phyloP scores from a whole-genome alignment of 1,284 basidiomycete species.

The Moesziomyces parantarcticus region DNA sequence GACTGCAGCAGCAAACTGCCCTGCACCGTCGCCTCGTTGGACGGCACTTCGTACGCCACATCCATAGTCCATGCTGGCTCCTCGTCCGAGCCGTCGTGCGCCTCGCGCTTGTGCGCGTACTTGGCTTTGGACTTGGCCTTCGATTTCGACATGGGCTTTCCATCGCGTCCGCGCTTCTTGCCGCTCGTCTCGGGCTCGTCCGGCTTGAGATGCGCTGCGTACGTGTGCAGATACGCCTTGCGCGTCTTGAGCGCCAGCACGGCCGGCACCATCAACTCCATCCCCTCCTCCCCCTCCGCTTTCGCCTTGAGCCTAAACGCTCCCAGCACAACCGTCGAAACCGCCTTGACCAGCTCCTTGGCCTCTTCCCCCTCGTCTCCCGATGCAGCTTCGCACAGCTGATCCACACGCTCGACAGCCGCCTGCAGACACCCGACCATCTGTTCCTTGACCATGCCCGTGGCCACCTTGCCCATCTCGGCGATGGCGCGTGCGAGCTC shows the following conservation, averaged over 20 bases:
- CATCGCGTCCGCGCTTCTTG: slow-evolving; percentile 25
- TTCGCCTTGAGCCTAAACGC: slow-evolving; percentile 25
- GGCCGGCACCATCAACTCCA: slow-evolving; percentile 35
- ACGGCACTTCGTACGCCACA: slow-evolving; percentile 11
- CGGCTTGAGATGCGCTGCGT: slow-evolving; percentile 17
- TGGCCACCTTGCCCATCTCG: slow-evolving; percentile 28
- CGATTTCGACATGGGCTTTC: slow-evolving; percentile 13
- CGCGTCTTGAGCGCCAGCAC: slow-evolving; percentile 43
- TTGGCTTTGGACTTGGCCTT: slow-evolving; percentile 10
- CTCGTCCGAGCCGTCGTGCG: slow-evolving; percentile 6
- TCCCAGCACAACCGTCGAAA: slow-evolving; percentile 22
- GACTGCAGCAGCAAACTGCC: slow-evolving; percentile 62
- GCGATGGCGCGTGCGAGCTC: slow-evolving; percentile 6
- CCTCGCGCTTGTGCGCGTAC: slow-evolving; percentile 13
- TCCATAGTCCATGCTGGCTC: slow-evolving; percentile 36
- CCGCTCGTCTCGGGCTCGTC: slow-evolving; percentile 7
- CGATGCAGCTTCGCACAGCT: slow-evolving; percentile 3
- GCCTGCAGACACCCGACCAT: slow-evolving; percentile 39
- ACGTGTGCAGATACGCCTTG: slow-evolving; percentile 45
- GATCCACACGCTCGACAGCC: slow-evolving; percentile 21
- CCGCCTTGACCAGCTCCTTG: slow-evolving; percentile 22
- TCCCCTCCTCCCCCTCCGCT: slow-evolving; percentile 4
- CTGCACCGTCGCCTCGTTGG: slow-evolving; percentile 40
- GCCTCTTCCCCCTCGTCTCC: slow-evolving; percentile 6
- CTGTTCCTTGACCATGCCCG: slow-evolving; percentile 42